Conservation (phyloP, 495 filamentous ascomycete genomes). For the Podospora tetraspora region DNA sequence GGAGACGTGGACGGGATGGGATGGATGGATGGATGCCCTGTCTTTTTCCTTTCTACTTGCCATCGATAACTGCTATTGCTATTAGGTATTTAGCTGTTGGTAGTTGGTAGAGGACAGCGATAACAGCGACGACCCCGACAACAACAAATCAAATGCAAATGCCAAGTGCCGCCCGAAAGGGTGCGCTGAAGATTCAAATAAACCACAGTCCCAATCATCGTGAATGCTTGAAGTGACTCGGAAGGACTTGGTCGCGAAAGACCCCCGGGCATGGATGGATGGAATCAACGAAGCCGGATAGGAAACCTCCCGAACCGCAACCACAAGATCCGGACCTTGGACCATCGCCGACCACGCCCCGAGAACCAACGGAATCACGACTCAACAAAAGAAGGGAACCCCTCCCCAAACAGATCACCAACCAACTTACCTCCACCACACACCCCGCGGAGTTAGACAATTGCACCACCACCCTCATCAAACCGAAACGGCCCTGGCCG, state of each 20-base stretch:
- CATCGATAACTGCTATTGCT: background rate
- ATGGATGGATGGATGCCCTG: background rate
- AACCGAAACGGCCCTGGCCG: background rate
- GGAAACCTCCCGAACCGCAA: background rate
- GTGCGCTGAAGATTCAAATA: background rate
- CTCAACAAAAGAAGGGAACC: too few species aligned
- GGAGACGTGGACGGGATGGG: background rate
- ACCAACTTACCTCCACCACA: background rate
- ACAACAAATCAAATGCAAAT: background rate
- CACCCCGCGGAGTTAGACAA: background rate
- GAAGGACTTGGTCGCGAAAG: background rate
- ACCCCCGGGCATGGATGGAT: too few species aligned
- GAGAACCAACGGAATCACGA: too few species aligned
- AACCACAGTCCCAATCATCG: too few species aligned
- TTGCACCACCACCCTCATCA: background rate
- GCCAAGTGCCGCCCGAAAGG: background rate
- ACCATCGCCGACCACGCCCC: too few species aligned
- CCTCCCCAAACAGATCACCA: too few species aligned
- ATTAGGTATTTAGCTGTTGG: background rate
- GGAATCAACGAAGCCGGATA: too few species aligned
- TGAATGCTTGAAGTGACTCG: background rate
- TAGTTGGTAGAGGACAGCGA: background rate
- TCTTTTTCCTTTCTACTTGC: background rate
- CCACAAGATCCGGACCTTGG: too few species aligned
- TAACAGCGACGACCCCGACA: background rate